phyloP scores from a whole-genome alignment of 2,329 filamentous ascomycete species.

The Pseudogymnoascus sp. region DNA sequence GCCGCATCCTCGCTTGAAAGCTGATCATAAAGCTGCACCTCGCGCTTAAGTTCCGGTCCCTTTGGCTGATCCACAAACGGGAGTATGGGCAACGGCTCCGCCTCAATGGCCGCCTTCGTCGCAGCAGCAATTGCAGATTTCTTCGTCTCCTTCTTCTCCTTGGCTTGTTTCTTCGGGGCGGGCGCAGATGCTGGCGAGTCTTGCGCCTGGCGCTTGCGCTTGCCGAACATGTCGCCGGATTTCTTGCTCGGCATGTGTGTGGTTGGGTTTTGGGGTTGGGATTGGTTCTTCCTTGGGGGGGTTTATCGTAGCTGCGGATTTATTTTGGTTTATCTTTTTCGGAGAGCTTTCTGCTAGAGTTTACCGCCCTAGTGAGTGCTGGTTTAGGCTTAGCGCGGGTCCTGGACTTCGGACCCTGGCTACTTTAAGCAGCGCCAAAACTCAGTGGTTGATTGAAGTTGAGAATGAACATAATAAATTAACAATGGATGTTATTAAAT shows the following conservation, averaged over 20 bases:
- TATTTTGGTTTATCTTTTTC: conserved; percentile 7
- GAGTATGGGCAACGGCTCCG: background rate
- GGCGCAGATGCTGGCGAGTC: conserved; percentile 18
- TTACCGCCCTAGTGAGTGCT: background rate
- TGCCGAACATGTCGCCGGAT: conserved; percentile 32
- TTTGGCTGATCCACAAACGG: conserved; percentile 46
- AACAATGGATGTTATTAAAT: too few relatives aligned
- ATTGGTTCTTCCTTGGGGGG: background rate
- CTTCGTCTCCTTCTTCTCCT: conserved; percentile 9
- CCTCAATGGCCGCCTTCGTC: background rate
- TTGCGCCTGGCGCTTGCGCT: conserved; percentile 34
- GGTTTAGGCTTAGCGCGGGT: background rate
- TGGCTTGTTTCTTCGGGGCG: conserved; percentile 24
- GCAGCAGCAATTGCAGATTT: background rate
- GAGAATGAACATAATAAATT: background rate
- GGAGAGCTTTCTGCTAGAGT: conserved; percentile 2
- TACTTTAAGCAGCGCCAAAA: background rate
- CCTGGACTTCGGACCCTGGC: background rate
- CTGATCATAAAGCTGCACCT: conserved; percentile 52
- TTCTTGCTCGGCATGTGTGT: background rate
- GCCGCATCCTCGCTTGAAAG: conserved; percentile 51
- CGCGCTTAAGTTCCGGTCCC: conserved; percentile 47
- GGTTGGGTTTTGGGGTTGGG: background rate
- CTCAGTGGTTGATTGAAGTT: background rate
- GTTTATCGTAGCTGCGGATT: background rate